phyloP scores from a whole-genome alignment of 768 basidiomycete species.

The Kwoniella europaea region DNA sequence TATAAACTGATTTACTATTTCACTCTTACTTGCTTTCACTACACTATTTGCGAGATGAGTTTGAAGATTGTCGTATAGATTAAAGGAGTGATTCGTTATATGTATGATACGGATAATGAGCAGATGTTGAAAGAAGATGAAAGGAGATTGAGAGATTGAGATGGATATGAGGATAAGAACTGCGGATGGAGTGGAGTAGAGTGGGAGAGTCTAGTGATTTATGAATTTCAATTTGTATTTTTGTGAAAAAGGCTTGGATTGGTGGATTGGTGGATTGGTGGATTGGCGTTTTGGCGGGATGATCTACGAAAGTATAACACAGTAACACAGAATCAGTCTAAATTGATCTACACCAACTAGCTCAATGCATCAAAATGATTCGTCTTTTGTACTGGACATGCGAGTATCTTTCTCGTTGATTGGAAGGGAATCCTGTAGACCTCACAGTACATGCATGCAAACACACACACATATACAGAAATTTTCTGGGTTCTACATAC shows the following conservation, averaged over 20 bases:
- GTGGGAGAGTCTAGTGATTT: background rate
- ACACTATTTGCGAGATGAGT: background rate
- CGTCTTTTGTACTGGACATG: background rate
- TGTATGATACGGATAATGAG: background rate
- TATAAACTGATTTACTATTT: background rate
- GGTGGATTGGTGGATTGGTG: background rate
- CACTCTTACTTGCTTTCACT: background rate
- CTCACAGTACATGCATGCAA: background rate
- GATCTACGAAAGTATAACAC: background rate
- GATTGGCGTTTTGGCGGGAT: background rate
- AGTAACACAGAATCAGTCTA: background rate
- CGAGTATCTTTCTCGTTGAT: background rate
- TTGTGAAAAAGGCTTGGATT: background rate
- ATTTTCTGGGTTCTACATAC: background rate
- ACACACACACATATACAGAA: too few species aligned
- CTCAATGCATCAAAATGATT: background rate
- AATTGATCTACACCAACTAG: background rate
- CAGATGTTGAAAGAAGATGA: background rate
- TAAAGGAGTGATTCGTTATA: background rate
- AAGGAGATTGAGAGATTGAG: too few species aligned
- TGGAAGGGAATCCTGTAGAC: background rate
- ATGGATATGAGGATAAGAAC: background rate
- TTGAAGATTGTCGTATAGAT: background rate
- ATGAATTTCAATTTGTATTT: background rate
- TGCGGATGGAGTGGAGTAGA: background rate